These are phyloP conservation scores for Aspergillus sp. DNA, from an alignment of 2,329 filamentous ascomycete species.

Conservation along the genomic window DNA sequence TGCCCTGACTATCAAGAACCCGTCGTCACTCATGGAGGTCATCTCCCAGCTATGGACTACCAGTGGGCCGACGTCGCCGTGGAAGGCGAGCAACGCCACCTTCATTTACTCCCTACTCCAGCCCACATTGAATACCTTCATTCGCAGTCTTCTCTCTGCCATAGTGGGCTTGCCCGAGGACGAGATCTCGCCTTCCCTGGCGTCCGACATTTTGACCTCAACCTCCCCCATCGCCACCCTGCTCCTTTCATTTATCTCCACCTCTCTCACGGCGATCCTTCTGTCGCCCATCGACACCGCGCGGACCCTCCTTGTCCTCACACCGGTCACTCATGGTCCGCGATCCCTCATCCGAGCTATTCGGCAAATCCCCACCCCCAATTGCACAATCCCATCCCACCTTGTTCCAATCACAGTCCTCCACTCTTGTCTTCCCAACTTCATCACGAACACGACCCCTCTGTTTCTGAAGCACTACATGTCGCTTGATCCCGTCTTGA, in stretches of 20 bases:
- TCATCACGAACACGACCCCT: conserved; percentile 78
- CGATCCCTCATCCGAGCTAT: conserved; percentile 77
- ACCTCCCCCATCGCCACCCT: conserved; percentile 80
- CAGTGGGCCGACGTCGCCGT: conserved; percentile 86
- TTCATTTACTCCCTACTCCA: conserved; percentile 88
- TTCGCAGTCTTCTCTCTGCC: conserved; percentile 83
- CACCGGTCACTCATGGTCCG: conserved; percentile 69
- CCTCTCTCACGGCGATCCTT: conserved; percentile 70
- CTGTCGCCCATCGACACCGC: conserved; percentile 87
- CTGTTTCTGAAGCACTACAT: conserved; percentile 83
- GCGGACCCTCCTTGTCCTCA: conserved; percentile 81
- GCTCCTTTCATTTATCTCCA: conserved; percentile 65
- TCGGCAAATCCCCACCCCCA: conserved; percentile 68
- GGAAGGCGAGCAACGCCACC: conserved; percentile 89
- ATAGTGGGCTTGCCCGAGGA: conserved; percentile 87
- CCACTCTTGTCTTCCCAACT: conserved; percentile 77
- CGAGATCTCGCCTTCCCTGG: conserved; percentile 53
- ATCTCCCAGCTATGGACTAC: conserved; percentile 85
- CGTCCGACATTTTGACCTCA: conserved; percentile 71
- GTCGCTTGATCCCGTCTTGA: conserved; percentile 75
- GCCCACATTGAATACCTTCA: conserved; percentile 87
- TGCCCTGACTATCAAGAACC: conserved; percentile 67
- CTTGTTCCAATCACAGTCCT: conserved; percentile 82
- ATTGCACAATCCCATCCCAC: conserved; percentile 65
- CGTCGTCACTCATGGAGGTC: conserved; percentile 81